A percentile compares a stretch with the other conserved stretches of the same genome.
phyloP scores from a whole-genome alignment of 352 stramenopile genomes.

The Labyrinthula sp. region DNA sequence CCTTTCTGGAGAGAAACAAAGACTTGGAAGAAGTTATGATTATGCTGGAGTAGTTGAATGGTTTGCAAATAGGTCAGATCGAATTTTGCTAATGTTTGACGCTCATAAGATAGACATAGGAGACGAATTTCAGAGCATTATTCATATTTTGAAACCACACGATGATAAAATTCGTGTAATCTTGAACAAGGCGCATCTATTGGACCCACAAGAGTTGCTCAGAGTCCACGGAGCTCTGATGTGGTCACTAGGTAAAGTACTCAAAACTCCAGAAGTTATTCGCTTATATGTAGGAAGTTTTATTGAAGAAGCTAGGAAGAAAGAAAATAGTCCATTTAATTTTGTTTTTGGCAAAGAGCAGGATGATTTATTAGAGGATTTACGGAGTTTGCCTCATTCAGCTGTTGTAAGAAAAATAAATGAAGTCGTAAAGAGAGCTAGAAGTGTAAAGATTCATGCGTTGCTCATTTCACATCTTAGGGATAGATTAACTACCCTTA shows the following conservation, averaged over 20 bases:
- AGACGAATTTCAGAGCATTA: constrained; percentile 90
- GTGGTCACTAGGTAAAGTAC: constrained; percentile 83
- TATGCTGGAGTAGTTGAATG: constrained; percentile 66
- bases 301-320: constrained; percentile 75
- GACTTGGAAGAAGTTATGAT: constrained; percentile 83
- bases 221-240: constrained; percentile 86
- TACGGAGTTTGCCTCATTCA: constrained; percentile 72
- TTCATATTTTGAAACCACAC: constrained; percentile 75
- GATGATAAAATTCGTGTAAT: constrained; percentile 92
- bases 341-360: constrained; percentile 83
- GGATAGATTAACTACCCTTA: constrained; percentile 81
- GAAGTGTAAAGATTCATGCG: constrained; percentile 80
- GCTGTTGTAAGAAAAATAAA: constrained; percentile 68
- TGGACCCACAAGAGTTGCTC: constrained; percentile 90
- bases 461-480: constrained; percentile 89
- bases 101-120: constrained; percentile 98
- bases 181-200: constrained; percentile 95
- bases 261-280: constrained; percentile 90
- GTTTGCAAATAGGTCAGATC: constrained; percentile 75
- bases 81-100: constrained; percentile 96
- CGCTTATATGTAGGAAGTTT: constrained; percentile 92
- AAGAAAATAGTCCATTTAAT: constrained; percentile 50
- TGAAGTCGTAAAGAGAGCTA: constrained; percentile 78
- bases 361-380: constrained; percentile 83
- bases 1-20: constrained; percentile 92